phyloP scores from a whole-genome alignment of 164 flowering plant genomes.

The Taxillus chinensis region DNA sequence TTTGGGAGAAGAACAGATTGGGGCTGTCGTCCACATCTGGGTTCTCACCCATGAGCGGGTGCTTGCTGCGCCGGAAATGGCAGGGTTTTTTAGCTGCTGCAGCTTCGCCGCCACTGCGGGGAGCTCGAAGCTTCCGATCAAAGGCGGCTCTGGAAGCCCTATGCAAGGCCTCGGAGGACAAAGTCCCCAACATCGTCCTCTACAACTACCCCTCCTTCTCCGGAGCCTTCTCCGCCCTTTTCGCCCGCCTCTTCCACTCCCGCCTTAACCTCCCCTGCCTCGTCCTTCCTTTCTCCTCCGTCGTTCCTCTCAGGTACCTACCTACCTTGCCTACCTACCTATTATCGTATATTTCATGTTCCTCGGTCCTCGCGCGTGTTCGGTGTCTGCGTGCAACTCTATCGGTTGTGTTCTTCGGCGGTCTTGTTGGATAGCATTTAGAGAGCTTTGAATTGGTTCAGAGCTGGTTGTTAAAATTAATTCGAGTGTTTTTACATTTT shows the following conservation, averaged over 20 bases:
- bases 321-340: conserved; percentile 2
- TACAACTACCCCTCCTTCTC: conserved; percentile 94
- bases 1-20: no score
- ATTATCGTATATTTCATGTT: neutral
- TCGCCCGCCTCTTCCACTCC: conserved; percentile 74
- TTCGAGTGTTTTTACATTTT: no score
- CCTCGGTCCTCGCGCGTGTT: no score
- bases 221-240: conserved; percentile 74
- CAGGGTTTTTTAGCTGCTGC: neutral
- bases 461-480: no score
- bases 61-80: conserved; percentile 5
- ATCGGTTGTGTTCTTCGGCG: no score
- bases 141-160: conserved; percentile 72
- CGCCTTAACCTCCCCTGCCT: conserved; percentile 52
- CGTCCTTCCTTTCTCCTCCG: conserved; percentile 71
- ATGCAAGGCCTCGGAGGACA: conserved; percentile 41
- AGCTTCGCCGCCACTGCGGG: neutral
- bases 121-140: conserved; percentile 48
- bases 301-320: conserved; percentile 65
- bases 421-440: no score
- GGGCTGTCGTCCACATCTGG: no score
- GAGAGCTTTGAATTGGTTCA: no score
- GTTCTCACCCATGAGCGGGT: no score
- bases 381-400: no score
- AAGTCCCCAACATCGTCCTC: conserved; percentile 44